Evolutionary conservation across 768 basidiomycete genomes (phyloP), one percentile per base, ranked within the genome.

Genomic region (Scleroderma bovista): DNA sequence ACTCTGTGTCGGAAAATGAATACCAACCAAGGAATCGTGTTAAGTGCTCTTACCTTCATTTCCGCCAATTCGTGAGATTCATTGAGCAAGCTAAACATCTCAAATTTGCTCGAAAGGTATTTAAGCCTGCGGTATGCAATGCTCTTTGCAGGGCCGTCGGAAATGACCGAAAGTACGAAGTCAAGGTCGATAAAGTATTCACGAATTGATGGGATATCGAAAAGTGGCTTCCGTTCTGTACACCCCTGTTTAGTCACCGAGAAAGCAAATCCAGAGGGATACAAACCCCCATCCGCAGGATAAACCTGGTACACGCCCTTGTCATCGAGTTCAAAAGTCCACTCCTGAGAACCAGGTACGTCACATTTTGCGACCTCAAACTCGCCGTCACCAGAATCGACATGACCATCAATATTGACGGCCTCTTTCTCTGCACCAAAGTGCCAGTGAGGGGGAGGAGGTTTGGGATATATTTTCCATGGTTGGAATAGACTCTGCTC

Each of bases 171-270:
- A 2, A 98, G 78, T 13, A 98, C 77, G 62, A 85, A 92, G 63
- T 99, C 95, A 6, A 99, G 80, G 64, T 99, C 96, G 47, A 93
- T 76, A 64, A 96, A 99, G 64, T 98, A 99, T 65, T 99, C 96
- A 53, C 88, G 78, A 44, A 98, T 86, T 41, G 77, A 83, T 2
- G 93, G 93, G 7, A 95, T 77, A 50, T 84, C 77, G 61, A 86
- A 93, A 0, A 81, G 68, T 0, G 92, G 90, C 45, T 75, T 76
- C 43, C 69, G 72, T 17, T 69, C 56, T 12, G 57, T 62, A 63
- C 5, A 22, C 13, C 26, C 17, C 6, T 17, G 5, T 51, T 49
- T 42, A 13, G 9, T 39, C 19, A 43, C n/a, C 43, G 17, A 9
- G 16, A 16, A 0, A 41, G 29, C 22, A 12, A 24, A 29, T 20